Conservation (phyloP, 2,329 filamentous ascomycete genomes). For the Xylariaceae sp. region DNA sequence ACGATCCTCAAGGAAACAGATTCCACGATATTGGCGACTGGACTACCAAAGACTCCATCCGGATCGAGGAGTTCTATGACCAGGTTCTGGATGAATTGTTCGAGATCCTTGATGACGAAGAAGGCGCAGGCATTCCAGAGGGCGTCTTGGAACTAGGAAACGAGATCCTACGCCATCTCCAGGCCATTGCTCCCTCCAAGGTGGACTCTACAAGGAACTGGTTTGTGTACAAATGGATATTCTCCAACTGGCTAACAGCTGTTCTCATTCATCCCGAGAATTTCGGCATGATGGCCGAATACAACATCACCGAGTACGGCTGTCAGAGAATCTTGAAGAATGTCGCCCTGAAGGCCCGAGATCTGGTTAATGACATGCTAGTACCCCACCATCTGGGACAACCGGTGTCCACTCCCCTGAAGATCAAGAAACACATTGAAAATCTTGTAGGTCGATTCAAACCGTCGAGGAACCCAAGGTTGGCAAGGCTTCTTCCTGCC, state of each 20-base stretch:
- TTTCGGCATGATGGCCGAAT: constrained; percentile 72
- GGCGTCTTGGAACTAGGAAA: constrained; percentile 79
- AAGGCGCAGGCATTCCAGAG: constrained; percentile 78
- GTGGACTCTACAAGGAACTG: constrained; percentile 74
- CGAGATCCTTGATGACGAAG: constrained; percentile 77
- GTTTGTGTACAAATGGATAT: constrained; percentile 87
- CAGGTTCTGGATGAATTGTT: constrained; percentile 76
- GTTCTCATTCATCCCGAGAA: constrained; percentile 86
- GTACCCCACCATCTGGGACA: constrained; percentile 48
- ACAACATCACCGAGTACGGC: constrained; percentile 87
- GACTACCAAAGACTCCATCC: constrained; percentile 72
- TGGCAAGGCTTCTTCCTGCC: constrained; percentile 61
- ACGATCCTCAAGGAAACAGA: constrained; percentile 68
- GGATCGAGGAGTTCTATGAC: constrained; percentile 84
- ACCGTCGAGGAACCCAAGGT: constrained; percentile 44
- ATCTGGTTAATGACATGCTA: constrained; percentile 70
- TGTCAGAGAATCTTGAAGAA: constrained; percentile 76
- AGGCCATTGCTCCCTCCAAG: constrained; percentile 49
- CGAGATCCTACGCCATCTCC: constrained; percentile 73
- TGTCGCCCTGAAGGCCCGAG: constrained; percentile 73
- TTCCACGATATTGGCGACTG: constrained; percentile 63
- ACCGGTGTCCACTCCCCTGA: constrained; percentile 56
- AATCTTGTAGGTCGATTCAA: constrained; percentile 63
- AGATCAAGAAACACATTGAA: constrained; percentile 64
- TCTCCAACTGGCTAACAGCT: constrained; percentile 78